Percentiles rank a stretch among this genome's conserved stretches.
phyloP scores from a whole-genome alignment of 352 stramenopile genomes.

The Plasmopara viticola region DNA sequence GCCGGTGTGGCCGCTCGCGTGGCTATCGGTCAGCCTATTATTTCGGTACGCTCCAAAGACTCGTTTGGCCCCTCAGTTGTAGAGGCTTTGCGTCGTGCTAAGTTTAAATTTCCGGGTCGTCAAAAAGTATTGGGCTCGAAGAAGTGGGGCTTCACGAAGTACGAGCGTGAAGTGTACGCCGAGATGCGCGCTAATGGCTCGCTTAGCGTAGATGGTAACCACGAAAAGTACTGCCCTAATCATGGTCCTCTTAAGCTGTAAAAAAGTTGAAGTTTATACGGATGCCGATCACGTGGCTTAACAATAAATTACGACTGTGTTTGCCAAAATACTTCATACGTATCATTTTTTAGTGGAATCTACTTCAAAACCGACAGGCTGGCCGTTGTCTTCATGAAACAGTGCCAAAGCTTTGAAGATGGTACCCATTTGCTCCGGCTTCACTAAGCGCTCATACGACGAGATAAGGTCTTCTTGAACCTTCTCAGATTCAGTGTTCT shows the following conservation, averaged over 20 bases:
- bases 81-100: slow-evolving; percentile 97
- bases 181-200: slow-evolving; percentile 91
- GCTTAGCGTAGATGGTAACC: slow-evolving; percentile 94
- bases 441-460: slow-evolving; percentile 89
- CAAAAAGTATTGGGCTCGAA: slow-evolving; percentile 99
- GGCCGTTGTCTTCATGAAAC: slow-evolving; percentile 43
- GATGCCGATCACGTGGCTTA: slow-evolving; percentile 17
- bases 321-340: slow-evolving; percentile 16
- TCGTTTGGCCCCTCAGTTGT: slow-evolving; percentile 90
- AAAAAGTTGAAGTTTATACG: slow-evolving; percentile 1
- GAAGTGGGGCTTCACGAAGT: slow-evolving; percentile 99
- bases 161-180: slow-evolving; percentile 96
- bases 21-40: slow-evolving; percentile 97
- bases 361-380: slow-evolving; percentile 59
- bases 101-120: slow-evolving; percentile 99
- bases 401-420: slow-evolving; percentile 94
- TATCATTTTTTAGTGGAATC: not conserved
- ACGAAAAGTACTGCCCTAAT: slow-evolving; percentile 95
- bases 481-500: slow-evolving; percentile 76
- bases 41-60: slow-evolving; percentile 97
- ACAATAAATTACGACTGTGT: slow-evolving; percentile 43
- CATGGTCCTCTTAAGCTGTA: slow-evolving; percentile 73
- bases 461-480: slow-evolving; percentile 85
- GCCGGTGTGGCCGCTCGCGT: slow-evolving; percentile 97
- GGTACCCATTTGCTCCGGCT: slow-evolving; percentile 90